Conservation (phyloP, 768 basidiomycete genomes). For the Hemileccinum impolitum region DNA sequence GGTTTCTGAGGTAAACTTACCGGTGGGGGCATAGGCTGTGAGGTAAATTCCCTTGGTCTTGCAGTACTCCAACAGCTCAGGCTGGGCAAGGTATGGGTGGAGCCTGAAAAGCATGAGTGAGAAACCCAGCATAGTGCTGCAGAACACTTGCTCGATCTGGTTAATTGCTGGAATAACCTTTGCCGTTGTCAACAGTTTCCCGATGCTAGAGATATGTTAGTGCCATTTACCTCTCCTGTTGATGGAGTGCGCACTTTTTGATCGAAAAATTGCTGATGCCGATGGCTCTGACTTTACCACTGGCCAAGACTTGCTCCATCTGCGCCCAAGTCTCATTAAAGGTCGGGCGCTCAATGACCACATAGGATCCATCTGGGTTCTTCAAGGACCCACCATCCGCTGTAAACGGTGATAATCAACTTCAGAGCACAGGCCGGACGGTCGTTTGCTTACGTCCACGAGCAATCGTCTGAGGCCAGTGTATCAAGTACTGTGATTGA, state of each 20-base stretch:
- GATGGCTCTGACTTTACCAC: conserved; percentile 29
- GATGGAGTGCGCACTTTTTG: conserved; percentile 13
- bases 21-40: conserved; percentile 64
- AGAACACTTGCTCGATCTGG: conserved; percentile 48
- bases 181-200: conserved; percentile 41
- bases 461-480: conserved; percentile 5
- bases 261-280: conserved; percentile 45
- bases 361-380: neutral
- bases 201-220: conserved; percentile 7
- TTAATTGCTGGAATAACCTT: conserved; percentile 62
- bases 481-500: neutral
- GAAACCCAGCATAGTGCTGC: neutral
- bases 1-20: conserved; percentile 16
- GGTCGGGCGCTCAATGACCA: neutral
- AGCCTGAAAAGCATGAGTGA: conserved; percentile 24
- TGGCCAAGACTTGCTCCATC: conserved; percentile 11
- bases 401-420: neutral
- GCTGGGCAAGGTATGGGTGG: conserved; percentile 69
- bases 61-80: conserved; percentile 49
- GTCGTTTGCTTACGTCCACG: neutral
- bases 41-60: conserved; percentile 58
- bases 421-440: neutral
- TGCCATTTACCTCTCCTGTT: neutral
- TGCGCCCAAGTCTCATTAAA: conserved; percentile 7
- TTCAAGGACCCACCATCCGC: neutral